phyloP scores from a whole-genome alignment of 1,284 basidiomycete species.

The Marasmius sp. region DNA sequence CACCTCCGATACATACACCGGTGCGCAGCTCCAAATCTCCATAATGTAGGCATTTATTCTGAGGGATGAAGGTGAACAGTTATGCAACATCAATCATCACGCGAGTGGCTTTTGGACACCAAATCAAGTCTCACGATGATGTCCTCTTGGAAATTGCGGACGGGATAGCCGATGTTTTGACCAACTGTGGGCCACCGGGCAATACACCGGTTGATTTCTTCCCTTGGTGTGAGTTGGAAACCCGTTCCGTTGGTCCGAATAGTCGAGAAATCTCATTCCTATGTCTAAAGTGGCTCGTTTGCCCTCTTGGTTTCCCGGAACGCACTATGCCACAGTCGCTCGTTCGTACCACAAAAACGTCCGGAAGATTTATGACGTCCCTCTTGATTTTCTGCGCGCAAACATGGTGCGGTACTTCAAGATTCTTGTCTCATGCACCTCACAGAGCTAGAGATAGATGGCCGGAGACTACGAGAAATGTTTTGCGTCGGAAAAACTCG shows the following conservation, averaged over 20 bases:
- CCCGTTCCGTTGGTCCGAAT: background rate
- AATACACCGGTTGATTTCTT: slow-evolving; percentile 21
- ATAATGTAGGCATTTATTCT: background rate
- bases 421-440: background rate
- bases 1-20: slow-evolving; percentile 13
- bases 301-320: slow-evolving; percentile 27
- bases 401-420: background rate
- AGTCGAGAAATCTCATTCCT: slow-evolving; percentile 5
- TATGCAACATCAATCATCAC: slow-evolving; percentile 22
- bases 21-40: slow-evolving; percentile 3
- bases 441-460: background rate
- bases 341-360: slow-evolving; percentile 2
- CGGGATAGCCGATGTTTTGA: slow-evolving; percentile 9
- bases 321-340: slow-evolving; percentile 21
- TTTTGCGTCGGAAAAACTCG: background rate
- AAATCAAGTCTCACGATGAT: slow-evolving; percentile 17
- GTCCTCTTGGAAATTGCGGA: slow-evolving; percentile 12
- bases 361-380: slow-evolving; percentile 7
- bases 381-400: slow-evolving; percentile 10
- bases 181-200: slow-evolving; percentile 17
- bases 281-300: slow-evolving; percentile 18
- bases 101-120: slow-evolving; percentile 22
- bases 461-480: background rate
- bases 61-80: slow-evolving; percentile 5
- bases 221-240: slow-evolving; percentile 14